Evolutionary conservation across 1,139 yeast genomes (phyloP).

Genomic region (Zygoascus sp.): DNA sequence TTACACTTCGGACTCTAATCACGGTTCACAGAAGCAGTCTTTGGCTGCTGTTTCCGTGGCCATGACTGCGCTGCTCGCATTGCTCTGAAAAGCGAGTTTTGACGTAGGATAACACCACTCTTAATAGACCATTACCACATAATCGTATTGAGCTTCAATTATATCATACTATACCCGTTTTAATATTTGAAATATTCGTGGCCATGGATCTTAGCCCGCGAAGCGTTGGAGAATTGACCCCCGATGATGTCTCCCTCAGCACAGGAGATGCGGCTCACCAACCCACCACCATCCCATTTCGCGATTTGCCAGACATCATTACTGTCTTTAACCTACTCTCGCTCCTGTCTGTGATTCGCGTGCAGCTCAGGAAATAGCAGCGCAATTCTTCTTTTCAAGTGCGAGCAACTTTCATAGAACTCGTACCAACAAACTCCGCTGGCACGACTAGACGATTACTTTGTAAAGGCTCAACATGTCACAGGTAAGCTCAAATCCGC

Average conservation of each 20-base stretch:
- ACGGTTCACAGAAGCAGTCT: neutral
- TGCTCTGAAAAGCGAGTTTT: neutral
- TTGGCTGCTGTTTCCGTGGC: neutral
- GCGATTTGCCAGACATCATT: neutral
- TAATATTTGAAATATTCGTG: no score
- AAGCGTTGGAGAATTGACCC: neutral
- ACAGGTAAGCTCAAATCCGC: slow-evolving; percentile 16
- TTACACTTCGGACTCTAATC: neutral
- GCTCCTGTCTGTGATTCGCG: neutral
- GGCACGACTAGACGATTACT: no score
- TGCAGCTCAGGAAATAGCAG: no score
- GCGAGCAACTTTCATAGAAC: no score
- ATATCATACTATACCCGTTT: no score
- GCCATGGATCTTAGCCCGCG: no score
- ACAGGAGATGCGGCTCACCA: neutral
- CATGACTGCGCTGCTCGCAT: neutral
- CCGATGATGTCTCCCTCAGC: no score
- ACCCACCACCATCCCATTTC: neutral
- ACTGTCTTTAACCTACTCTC: neutral
- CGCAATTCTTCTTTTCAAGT: no score
- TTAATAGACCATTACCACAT: no score
- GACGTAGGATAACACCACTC: no score
- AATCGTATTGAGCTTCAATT: no score
- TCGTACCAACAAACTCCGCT: no score
- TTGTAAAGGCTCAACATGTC: slow-evolving; percentile 16